Base-by-base conservation (phyloP, 768 basidiomycete species). In the Suillus occidentalis region DNA sequence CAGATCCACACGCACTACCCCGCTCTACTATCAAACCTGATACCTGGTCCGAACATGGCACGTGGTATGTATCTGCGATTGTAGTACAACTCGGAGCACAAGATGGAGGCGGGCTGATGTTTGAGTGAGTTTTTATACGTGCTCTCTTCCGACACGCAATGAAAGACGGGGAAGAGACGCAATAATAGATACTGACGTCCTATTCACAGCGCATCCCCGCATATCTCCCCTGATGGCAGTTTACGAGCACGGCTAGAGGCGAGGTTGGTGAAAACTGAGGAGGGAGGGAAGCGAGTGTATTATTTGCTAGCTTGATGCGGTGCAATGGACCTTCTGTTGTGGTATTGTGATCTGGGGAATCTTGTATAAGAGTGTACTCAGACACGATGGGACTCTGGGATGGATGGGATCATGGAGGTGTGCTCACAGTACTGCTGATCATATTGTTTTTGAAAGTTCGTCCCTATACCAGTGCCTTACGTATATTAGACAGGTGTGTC, bases 241-340 rank as follows among this genome's bases (percentile, higher is more conserved):
- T 73, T 86, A n/a, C 68, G 78, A 53, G 82, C 71, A 0, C 79
- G 82, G 9, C 70, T 86, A 13, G 85, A 86, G 68, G 84, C 82
- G 2, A 73, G 75, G 34, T 72, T 86, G 18, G 76, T 68, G 18
- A 80, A 76, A 61, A 75, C 83, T 14, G 16, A 39, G 39, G 39
- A 25, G 1, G 63, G 63, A 22, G 73, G 76, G 34, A 63, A 73
- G 20, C n/a, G 82, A 83, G 2, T 85, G 84, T 66, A 71, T 82
- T 7, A 80, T 85, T 57, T 84, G 81, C 58, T 85, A 67, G 72
- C 63, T 39, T 16, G 36, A 52, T 31, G 22, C 36, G 4, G 20
- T 20, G 10, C 6, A 12, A 36, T 36, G 20, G 20, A n/a, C 34
- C n/a, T 34, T 36, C 16, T 55, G 34, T 12, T 55, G 20, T 36